Conservation (phyloP, 2,329 filamentous ascomycete genomes). For the Sclerotinia nivalis region DNA sequence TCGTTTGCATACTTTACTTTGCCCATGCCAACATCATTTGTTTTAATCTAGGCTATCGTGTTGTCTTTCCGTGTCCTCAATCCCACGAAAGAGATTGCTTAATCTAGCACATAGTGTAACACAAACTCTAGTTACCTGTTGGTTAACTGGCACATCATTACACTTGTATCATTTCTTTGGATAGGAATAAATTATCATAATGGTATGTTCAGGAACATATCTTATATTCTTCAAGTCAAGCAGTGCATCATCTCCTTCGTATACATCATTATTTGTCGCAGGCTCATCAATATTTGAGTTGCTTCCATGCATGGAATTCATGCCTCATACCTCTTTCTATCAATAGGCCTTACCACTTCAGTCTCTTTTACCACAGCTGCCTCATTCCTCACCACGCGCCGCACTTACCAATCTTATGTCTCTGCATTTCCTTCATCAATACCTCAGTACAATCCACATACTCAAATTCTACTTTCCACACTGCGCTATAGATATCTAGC, state of each 20-base stretch:
- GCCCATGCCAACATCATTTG: neutral
- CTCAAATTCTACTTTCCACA: neutral
- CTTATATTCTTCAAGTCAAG: neutral
- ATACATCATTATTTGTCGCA: too few relatives aligned
- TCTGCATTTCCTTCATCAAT: neutral
- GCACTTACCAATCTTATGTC: neutral
- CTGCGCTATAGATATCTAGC: too few relatives aligned
- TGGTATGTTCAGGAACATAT: neutral
- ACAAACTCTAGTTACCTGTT: neutral
- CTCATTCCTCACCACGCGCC: neutral
- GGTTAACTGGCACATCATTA: neutral
- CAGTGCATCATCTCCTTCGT: neutral
- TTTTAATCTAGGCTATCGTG: neutral
- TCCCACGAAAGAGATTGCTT: neutral
- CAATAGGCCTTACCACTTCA: neutral
- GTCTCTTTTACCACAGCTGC: neutral
- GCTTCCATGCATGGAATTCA: neutral
- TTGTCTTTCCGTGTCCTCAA: too few relatives aligned
- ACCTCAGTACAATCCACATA: neutral
- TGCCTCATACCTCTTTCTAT: neutral
- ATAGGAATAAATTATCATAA: neutral
- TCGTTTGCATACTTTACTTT: neutral
- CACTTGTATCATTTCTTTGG: neutral
- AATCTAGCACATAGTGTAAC: too few relatives aligned
- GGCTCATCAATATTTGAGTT: neutral